These are phyloP conservation scores for Paramyrothecium roridum DNA, from an alignment of 2,329 filamentous ascomycete genomes.

Conservation along the genomic window DNA sequence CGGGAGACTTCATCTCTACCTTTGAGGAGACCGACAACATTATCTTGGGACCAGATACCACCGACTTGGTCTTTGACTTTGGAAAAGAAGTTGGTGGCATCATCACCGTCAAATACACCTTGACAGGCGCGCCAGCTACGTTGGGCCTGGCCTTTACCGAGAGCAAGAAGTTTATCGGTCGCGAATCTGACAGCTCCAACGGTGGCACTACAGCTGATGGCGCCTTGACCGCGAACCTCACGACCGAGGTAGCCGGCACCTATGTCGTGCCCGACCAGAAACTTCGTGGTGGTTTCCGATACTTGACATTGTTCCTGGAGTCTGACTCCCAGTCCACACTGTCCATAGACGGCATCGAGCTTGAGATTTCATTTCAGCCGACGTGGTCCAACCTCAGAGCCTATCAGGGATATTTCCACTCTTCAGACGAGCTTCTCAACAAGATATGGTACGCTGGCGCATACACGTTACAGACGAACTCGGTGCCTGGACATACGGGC, in stretches of 20 bases:
- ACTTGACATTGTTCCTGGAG: neutral
- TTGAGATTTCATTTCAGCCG: slow-evolving; percentile 35
- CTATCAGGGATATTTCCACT: slow-evolving; percentile 54
- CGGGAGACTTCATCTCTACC: neutral
- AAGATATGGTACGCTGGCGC: slow-evolving; percentile 50
- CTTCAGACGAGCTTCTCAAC: slow-evolving; percentile 46
- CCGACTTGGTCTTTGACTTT: neutral
- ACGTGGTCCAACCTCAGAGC: slow-evolving; percentile 44
- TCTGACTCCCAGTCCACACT: neutral
- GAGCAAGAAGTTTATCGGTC: neutral
- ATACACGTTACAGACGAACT: slow-evolving; percentile 37
- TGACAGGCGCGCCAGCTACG: neutral
- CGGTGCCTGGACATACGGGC: slow-evolving; percentile 3
- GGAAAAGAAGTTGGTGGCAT: neutral
- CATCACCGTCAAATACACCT: neutral
- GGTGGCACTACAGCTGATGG: neutral
- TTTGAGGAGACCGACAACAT: neutral
- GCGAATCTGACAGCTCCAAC: neutral
- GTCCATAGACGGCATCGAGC: neutral
- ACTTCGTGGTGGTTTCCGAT: neutral
- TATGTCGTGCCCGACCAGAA: neutral
- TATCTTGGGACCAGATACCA: neutral
- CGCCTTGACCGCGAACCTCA: neutral
- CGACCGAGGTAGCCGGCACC: neutral
- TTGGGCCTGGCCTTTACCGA: neutral